A percentile compares a stretch with the other conserved stretches of the same genome.
phyloP scores from a whole-genome alignment of 768 basidiomycete species.

The Trametes punicea region DNA sequence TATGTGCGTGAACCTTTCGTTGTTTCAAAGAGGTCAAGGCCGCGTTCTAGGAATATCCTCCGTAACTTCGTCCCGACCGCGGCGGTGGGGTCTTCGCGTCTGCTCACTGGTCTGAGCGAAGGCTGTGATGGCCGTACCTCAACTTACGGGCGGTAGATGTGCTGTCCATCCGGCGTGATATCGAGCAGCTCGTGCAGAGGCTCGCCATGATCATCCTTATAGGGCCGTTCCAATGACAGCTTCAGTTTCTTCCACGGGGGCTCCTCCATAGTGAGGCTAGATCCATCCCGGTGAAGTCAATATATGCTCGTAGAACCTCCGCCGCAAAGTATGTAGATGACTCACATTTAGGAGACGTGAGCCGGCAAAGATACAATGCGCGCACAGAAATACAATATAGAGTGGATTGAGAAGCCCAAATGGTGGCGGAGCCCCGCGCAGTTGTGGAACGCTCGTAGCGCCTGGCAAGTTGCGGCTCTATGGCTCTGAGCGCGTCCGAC shows the following conservation, averaged over 20 bases:
- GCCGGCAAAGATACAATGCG: too few relatives aligned
- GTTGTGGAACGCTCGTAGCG: too few relatives aligned
- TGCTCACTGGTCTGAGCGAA: conserved; percentile 18
- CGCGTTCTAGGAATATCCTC: conserved; percentile 72
- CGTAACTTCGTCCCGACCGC: conserved; percentile 62
- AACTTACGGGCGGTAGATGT: conserved; percentile 69
- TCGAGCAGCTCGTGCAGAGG: conserved; percentile 62
- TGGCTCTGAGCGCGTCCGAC: conserved; percentile 9
- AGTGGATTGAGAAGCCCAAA: too few relatives aligned
- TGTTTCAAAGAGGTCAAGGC: conserved; percentile 70
- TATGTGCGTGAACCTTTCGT: conserved; percentile 28
- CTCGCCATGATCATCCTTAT: conserved; percentile 73
- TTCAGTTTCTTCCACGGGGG: conserved; percentile 57
- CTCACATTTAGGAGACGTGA: too few relatives aligned
- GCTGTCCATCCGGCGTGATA: conserved; percentile 65
- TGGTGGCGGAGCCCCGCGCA: too few relatives aligned
- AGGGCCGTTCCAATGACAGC: conserved; percentile 74
- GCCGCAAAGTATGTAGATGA: too few relatives aligned
- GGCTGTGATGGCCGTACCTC: background rate
- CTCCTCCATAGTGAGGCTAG: conserved; percentile 10
- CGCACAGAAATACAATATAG: too few relatives aligned
- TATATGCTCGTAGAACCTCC: background rate
- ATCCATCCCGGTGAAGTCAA: background rate
- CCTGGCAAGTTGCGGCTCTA: too few relatives aligned
- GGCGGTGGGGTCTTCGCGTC: conserved; percentile 50